Base-by-base conservation (phyloP, 2,329 filamentous ascomycete genomes). In the Ophiosphaerella narmari region DNA sequence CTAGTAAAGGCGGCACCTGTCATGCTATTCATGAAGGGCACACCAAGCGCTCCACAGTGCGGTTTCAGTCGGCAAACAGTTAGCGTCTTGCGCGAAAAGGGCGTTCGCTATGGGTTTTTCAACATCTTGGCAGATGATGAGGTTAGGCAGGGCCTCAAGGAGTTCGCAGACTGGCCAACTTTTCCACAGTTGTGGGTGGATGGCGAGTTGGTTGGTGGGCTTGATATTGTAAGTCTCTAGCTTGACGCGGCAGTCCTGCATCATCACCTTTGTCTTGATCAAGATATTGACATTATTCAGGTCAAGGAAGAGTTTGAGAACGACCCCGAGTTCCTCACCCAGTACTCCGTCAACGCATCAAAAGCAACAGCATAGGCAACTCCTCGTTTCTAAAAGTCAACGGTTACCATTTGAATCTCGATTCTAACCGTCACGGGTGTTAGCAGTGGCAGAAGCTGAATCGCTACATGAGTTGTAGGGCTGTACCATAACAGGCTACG, bases 21-120 rank as follows among this genome's bases (percentile, higher is more conserved):
- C 29, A 99, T 99, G 94, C 80, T 99, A 24, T 99, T 99, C 76
- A 96, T 96, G 91, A 96, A 96, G 78, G 92, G 91, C n/a, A 95
- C 90, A 2, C 91, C 91, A 0, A 90, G 86, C 59, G 83, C 85
- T 29, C 91, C 91, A 1, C 89, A 96, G 74, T 96, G 92, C 68
- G 91, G 94, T 2, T 99, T 99, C 77, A 96, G 90, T 60, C 81
- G 93, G 61, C 91, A 97, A 77, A 78, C 96, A 38, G 94, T 99
- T 37, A 86, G 80, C 23, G 84, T 99, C 39, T 77, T 99, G 65
- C 84, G 94, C 44, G 93, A 97, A 76, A 87, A 91, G 70, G 88
- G 88, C 42, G 89, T 99, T 53, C 91, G 96, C 72, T 99, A 97
- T 73, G 94, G 94, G 16, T 99, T 99, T 80, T 99, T 99, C 81